These are phyloP conservation scores for Antrodiella citrinella DNA, from an alignment of 768 basidiomycete genomes.

Conservation along the genomic window DNA sequence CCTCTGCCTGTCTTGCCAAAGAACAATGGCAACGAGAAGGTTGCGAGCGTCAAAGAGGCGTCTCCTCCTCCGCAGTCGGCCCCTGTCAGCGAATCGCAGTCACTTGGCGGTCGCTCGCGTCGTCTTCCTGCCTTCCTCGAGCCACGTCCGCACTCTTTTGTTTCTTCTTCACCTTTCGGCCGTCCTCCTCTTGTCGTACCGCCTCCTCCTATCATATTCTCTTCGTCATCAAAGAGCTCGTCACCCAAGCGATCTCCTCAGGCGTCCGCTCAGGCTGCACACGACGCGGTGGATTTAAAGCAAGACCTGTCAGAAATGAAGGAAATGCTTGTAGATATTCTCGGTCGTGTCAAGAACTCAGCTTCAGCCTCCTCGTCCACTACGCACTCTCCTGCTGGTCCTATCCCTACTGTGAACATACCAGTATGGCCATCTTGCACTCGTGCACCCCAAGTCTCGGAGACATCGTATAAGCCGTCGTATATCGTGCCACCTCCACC, in stretches of 20 bases:
- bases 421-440: too few species aligned
- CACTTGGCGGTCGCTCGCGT: neutral
- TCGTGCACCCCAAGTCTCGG: neutral
- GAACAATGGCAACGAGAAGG: neutral
- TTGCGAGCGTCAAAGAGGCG: neutral
- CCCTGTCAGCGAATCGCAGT: neutral
- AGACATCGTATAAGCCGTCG: neutral
- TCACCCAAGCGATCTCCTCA: neutral
- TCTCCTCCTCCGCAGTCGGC: neutral
- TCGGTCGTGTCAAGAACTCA: neutral
- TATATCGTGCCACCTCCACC: neutral
- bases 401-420: neutral
- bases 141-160: neutral
- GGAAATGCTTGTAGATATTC: neutral
- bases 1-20: neutral
- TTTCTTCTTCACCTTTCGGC: neutral
- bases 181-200: neutral
- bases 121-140: neutral
- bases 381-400: neutral
- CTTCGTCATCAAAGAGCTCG: neutral
- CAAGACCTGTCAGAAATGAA: neutral
- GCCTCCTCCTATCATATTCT: neutral
- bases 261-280: neutral
- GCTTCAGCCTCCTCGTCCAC: neutral
- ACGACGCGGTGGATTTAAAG: neutral